These are phyloP conservation scores for Phytophthora cryptogea DNA, from an alignment of 352 stramenopile genomes.

Conservation along the genomic window DNA sequence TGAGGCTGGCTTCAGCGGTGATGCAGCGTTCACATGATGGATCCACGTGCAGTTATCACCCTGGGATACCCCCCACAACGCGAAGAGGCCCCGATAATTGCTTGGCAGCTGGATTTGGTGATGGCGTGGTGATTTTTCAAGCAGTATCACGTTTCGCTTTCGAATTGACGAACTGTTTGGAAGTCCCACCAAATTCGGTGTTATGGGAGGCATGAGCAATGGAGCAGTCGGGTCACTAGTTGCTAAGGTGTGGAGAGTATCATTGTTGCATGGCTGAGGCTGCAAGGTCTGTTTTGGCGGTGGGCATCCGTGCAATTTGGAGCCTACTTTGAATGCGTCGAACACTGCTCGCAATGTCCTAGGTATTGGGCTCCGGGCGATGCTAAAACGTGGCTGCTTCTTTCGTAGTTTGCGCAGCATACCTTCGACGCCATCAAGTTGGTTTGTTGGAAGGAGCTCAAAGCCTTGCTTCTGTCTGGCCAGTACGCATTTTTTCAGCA, in stretches of 20 bases:
- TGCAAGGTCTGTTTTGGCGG: not conserved
- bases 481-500: slow-evolving; percentile 36
- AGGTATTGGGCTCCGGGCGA: not conserved
- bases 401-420: slow-evolving; percentile 11
- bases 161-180: not conserved
- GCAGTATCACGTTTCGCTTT: not conserved
- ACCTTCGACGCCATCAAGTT: slow-evolving; percentile 24
- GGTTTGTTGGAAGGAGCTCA: slow-evolving; percentile 14
- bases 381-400: slow-evolving; percentile 16
- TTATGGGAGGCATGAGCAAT: not conserved
- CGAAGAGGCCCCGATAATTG: slow-evolving; percentile 27
- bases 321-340: not conserved
- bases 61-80: slow-evolving; percentile 18
- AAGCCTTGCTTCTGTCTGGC: slow-evolving; percentile 24
- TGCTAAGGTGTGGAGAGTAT: not conserved
- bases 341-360: slow-evolving; percentile 1
- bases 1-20: slow-evolving; percentile 14
- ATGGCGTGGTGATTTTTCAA: not conserved
- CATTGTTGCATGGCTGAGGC: not conserved
- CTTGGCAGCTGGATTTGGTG: slow-evolving; percentile 13
- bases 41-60: slow-evolving; percentile 13
- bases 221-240: not conserved
- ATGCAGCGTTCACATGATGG: slow-evolving; percentile 25
- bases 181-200: not conserved
- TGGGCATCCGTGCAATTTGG: not conserved